These are phyloP conservation scores for Oenanthe javanica DNA, from an alignment of 140 eudicot species.

Conservation along the genomic window DNA sequence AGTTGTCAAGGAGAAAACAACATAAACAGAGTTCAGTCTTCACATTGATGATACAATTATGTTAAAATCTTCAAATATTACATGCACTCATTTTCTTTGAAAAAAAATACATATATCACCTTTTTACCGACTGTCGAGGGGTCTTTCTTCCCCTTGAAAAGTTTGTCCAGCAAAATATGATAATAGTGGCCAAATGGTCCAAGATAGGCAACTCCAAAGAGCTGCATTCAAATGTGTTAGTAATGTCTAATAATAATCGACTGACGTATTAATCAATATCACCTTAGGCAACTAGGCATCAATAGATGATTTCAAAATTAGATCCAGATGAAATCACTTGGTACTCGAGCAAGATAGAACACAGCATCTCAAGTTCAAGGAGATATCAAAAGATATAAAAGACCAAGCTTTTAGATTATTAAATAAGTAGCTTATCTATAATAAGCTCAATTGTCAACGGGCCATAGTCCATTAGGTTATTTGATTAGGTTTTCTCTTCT, in stretches of 20 bases:
- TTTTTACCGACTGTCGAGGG: slow-evolving; percentile 69
- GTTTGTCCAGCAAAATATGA: slow-evolving; percentile 65
- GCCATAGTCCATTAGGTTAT: no score
- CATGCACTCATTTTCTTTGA: not conserved
- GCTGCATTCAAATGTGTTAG: slow-evolving; percentile 44
- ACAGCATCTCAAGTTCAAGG: not conserved
- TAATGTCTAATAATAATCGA: not conserved
- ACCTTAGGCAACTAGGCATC: not conserved
- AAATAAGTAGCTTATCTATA: no score
- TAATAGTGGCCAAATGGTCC: slow-evolving; percentile 91
- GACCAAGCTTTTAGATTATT: not conserved
- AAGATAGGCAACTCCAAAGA: slow-evolving; percentile 81
- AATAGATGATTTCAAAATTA: not conserved
- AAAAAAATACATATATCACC: slow-evolving; percentile 32
- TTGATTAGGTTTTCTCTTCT: no score
- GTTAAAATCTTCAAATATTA: not conserved
- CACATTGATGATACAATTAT: not conserved
- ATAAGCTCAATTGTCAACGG: no score
- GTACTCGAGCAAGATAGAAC: not conserved
- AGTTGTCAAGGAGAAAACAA: not conserved
- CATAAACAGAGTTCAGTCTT: not conserved
- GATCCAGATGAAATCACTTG: not conserved
- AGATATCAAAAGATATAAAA: not conserved
- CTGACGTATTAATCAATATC: not conserved
- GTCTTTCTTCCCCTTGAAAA: slow-evolving; percentile 89